Percentiles rank a stretch among this genome's conserved stretches.
Evolutionary conservation across 495 filamentous ascomycete species (phyloP).

Genomic region (Extremus antarcticus): DNA sequence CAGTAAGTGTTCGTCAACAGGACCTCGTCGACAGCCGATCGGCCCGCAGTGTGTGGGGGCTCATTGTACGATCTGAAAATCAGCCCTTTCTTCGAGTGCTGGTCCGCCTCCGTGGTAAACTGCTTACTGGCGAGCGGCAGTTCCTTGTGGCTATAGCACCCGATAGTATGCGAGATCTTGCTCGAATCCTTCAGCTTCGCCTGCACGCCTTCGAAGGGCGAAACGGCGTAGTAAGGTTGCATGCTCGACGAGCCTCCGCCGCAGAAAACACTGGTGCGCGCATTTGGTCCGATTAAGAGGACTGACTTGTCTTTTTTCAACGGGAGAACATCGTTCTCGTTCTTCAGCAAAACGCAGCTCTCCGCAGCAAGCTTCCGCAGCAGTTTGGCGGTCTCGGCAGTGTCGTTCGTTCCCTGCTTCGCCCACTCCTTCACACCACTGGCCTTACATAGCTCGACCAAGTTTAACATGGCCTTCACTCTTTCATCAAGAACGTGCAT

Average conservation of each 20-base stretch:
- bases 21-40: conserved; percentile 45
- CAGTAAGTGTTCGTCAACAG: conserved; percentile 43
- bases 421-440: conserved; percentile 50
- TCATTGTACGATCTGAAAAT: conserved; percentile 51
- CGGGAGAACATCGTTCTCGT: conserved; percentile 24
- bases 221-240: conserved; percentile 66
- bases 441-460: conserved; percentile 52
- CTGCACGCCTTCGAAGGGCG: conserved; percentile 56
- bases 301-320: conserved; percentile 38
- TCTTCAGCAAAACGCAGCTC: conserved; percentile 30
- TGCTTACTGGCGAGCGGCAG: conserved; percentile 14
- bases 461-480: conserved; percentile 50
- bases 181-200: conserved; percentile 28
- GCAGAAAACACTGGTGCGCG: conserved; percentile 62
- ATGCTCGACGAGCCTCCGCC: conserved; percentile 75
- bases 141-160: conserved; percentile 19
- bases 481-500: conserved; percentile 50
- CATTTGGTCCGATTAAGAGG: conserved; percentile 72
- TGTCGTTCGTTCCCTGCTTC: conserved; percentile 31
- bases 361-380: conserved; percentile 18
- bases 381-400: conserved; percentile 35
- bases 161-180: conserved; percentile 13
- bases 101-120: conserved; percentile 10
- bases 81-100: conserved; percentile 41
- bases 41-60: conserved; percentile 32